Base-by-base conservation (phyloP, 164 flowering plant genomes). In the Tetrastigma voinierianum region DNA sequence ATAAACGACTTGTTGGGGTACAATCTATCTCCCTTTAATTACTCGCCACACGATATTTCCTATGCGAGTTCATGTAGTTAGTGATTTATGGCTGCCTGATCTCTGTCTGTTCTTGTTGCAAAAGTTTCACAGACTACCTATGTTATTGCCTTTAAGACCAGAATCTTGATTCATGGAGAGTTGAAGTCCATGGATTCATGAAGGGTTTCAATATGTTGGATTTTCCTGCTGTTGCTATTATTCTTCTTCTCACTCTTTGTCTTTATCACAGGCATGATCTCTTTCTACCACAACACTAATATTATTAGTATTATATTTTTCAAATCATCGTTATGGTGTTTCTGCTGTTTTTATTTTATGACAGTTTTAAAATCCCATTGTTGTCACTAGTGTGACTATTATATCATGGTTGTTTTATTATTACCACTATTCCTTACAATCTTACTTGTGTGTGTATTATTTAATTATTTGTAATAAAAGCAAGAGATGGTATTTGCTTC, bases 161-260 rank as follows among this genome's bases (percentile, higher is more conserved):
- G 16, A 70, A 54, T 25, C 70, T 84, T 10, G 71, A 83, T 65
- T 64, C 72, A 10, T 91, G 97, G 97, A 86, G 95, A 72, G 61
- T 91, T 54, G 76, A 80, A 73, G 84, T 87, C 17, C 70, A 55
- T 59, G 87, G 86, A 0, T 64, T 91, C 17, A 59, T 67, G n/a
- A 57, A 83, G 15, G 91, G 87, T 57, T 87, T 80, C 56, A 77
- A 86, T 64, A 80, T 65, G 73, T 60, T 91, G 86, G 97, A 91
- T 80, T 82, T 89, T 66, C 77, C 86, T 11, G 97, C 97, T 49
- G 93, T 89, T 53, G 86, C 78, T 46, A 73, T 91, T 67, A 68
- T 91, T 72, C 81, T 87, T 62, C 80, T 89, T 23, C 82, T 89
- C 77, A 87, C 97, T 67, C 68, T 89, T 46, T 86, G 84, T 67